Base-by-base conservation (phyloP, 495 filamentous ascomycete species). In the Delitschia confertaspora region DNA sequence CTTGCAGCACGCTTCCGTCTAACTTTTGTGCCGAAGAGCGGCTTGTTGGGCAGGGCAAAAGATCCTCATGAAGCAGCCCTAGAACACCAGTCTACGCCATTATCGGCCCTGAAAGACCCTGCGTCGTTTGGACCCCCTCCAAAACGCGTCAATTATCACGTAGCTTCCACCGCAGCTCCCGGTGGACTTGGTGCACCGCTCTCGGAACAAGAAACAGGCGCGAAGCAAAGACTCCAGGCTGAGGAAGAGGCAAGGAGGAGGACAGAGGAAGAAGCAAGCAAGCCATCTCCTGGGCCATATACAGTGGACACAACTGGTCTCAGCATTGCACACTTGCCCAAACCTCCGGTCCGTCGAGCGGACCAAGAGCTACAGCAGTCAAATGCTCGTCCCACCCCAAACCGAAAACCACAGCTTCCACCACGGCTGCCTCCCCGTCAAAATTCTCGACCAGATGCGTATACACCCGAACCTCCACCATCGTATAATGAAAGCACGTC, bases 101-200 rank as follows among this genome's bases (percentile, higher is more conserved):
- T 93, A n/a, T 73, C 78, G 3, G 70, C 81, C 2, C 69, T 98
- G 14, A 80, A 81, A 55, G 91, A 98, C 60, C 89, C 91, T 1
- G 60, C 76, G 0, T 72, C 79, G 9, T 95, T 98, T 60, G 86
- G 75, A 2, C 85, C 89, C 24, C 89, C 89, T 16, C 89, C 89
- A 3, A 93, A 81, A 49, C 72, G 75, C 48, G 60, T 71, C 54
- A 72, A 70, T 30, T 76, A 70, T 47, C 66, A 78, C 56, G 69
- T 73, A 11, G 63, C 63, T 1, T 63, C 64, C 4, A 69, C 73
- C 7, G 53, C 42, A 6, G 11, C 68, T 4, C 63, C 71, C 29
- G 55, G 63, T 31, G 70, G 71, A 11, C 38, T 71, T 8, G 74
- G 73, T 7, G 70, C 70, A 25, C 69, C 73, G 2, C 33, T 74